Percentiles rank a stretch among this genome's conserved stretches.
phyloP scores from a whole-genome alignment of 495 filamentous ascomycete genomes.

The Letharia columbiana region DNA sequence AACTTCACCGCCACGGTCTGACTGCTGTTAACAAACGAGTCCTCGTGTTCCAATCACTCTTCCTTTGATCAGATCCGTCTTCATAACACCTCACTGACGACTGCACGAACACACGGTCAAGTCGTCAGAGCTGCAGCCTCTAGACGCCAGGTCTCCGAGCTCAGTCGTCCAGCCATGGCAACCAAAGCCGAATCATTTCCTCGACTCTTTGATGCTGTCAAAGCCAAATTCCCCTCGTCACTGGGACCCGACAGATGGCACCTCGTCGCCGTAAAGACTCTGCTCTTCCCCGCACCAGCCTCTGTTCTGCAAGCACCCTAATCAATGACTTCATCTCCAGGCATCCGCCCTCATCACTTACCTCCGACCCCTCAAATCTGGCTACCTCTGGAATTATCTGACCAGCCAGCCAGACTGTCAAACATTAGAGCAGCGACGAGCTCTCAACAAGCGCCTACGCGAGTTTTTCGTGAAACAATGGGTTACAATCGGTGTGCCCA shows the following conservation, averaged over 20 bases:
- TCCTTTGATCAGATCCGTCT: too few species aligned
- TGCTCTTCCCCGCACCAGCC: too few species aligned
- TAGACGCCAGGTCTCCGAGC: too few species aligned
- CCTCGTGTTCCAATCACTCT: too few species aligned
- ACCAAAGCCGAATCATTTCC: neutral
- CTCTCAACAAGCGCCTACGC: constrained; percentile 2
- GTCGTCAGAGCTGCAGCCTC: too few species aligned
- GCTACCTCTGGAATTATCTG: neutral
- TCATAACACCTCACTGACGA: too few species aligned
- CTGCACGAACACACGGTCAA: too few species aligned
- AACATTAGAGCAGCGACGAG: neutral
- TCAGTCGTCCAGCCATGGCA: too few species aligned
- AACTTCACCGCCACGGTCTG: too few species aligned
- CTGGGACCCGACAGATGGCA: neutral
- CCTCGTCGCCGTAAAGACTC: neutral
- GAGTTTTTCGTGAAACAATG: constrained; percentile 1
- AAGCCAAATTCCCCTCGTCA: neutral
- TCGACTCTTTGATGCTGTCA: neutral
- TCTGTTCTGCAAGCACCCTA: neutral
- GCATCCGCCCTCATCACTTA: neutral
- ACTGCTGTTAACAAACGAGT: too few species aligned
- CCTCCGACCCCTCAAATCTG: neutral
- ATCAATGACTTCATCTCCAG: neutral
- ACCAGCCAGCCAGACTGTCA: neutral
- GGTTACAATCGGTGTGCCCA: constrained; percentile 1